Base-by-base conservation (phyloP, 2,329 filamentous ascomycete genomes). In the Aspergillus transmontanensis region DNA sequence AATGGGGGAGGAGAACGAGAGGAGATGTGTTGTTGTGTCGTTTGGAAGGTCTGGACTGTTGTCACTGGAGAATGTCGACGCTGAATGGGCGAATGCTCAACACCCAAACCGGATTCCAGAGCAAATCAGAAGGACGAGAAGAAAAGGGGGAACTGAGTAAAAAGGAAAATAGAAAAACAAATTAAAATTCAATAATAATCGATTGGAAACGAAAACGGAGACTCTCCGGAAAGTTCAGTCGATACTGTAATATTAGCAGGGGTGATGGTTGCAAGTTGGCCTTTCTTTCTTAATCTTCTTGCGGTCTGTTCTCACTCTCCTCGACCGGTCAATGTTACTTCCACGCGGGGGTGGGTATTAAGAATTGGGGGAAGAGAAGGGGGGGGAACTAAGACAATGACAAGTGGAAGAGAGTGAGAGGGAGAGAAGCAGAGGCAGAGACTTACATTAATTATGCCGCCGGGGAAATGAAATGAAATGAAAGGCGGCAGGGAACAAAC, bases 31-130 rank as follows among this genome's bases (percentile, higher is more conserved):
- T 55, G 51, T 55, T 39, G 51, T n/a, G 39, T 41, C 19, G 16
- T 41, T 39, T 39, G 58, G 58, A 61, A 30, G 60, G 59, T 59
- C 58, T 58, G 57, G 57, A 58, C 43, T 58, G 57, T 39, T 23
- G 21, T 55, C 51, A 26, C 32, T 55, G 21, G 30, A 55, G 51
- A 55, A 54, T 54, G 51, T 54, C 51, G 51, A 54, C 16, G 14
- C 51, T 55, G 34, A 16, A 55, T 55, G 32, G 34, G 51, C 23
- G 51, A 32, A 54, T 54, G 32, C 30, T 54, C 21, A 19, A 39
- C 32, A 19, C 30, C 23, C 30, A 30, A 39, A 39, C 21, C 32
- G 21, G 51, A 39, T 55, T n/a, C 2, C 32, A 34, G 51, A 55
- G 32, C 51, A 55, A 55, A 55, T 39, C 36, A 36, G 34, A 45